Evolutionary conservation across 306 rosid genomes (phyloP).

Genomic region (Clitoria ternatea): DNA sequence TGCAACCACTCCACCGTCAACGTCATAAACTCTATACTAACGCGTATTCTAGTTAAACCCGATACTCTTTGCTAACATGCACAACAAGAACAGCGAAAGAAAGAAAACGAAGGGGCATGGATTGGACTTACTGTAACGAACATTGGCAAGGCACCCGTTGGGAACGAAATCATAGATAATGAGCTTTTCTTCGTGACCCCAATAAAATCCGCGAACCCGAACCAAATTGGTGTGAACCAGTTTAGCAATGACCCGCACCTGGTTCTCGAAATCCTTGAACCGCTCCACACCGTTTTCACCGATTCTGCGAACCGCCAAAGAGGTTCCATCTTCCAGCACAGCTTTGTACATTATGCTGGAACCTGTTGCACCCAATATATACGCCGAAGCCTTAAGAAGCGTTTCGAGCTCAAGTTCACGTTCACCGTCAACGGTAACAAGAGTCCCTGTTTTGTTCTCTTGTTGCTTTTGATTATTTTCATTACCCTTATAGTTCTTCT

Average conservation of each 20-base stretch:
- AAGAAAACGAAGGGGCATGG: neutral
- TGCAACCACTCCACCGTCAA: constrained; percentile 63
- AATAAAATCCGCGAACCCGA: constrained; percentile 84
- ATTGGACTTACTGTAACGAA: constrained; percentile 90
- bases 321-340: constrained; percentile 77
- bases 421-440: constrained; percentile 79
- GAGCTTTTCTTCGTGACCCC: constrained; percentile 88
- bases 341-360: constrained; percentile 98
- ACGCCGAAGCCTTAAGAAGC: constrained; percentile 79
- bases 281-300: constrained; percentile 77
- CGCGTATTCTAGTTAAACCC: constrained; percentile 30
- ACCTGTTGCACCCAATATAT: constrained; percentile 85
- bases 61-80: constrained; percentile 9
- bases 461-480: constrained; percentile 27
- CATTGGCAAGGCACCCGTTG: constrained; percentile 89
- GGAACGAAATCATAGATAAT: constrained; percentile 92
- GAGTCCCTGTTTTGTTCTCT: constrained; percentile 52
- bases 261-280: constrained; percentile 84
- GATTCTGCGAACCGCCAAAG: constrained; percentile 81
- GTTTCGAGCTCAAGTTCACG: constrained; percentile 77
- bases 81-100: neutral
- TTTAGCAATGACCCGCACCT: constrained; percentile 65
- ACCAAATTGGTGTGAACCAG: constrained; percentile 83
- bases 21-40: neutral
- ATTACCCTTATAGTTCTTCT: constrained; percentile 18